These are phyloP conservation scores for Yamadazyma dushanensis DNA, from an alignment of 1,139 yeast genomes.

Conservation along the genomic window DNA sequence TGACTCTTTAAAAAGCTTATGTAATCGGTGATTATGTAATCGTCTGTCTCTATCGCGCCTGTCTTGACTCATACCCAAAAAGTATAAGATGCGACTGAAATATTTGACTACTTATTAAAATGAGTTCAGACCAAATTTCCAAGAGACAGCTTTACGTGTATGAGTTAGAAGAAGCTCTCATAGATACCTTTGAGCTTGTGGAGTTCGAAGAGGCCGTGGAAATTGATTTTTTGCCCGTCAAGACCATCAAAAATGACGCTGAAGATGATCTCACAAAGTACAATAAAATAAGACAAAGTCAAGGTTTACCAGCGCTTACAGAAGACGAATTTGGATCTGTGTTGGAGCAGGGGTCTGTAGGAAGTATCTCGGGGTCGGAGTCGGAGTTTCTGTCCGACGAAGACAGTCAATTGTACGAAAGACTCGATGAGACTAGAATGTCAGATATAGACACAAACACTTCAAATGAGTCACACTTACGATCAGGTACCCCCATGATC, in stretches of 20 bases:
- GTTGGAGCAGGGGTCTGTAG: slow-evolving; percentile 51
- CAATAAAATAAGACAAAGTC: slow-evolving; percentile 56
- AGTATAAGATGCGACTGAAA: too few species aligned
- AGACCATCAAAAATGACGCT: slow-evolving; percentile 1
- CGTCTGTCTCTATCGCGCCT: too few species aligned
- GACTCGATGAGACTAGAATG: slow-evolving; percentile 14
- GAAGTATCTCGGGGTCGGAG: slow-evolving; percentile 60
- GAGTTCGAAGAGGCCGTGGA: slow-evolving; percentile 48
- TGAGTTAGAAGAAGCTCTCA: slow-evolving; percentile 42
- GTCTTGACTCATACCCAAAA: too few species aligned
- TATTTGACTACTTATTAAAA: too few species aligned
- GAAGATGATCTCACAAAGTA: slow-evolving; percentile 57
- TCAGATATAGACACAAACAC: slow-evolving; percentile 7
- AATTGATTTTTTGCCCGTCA: slow-evolving; percentile 2
- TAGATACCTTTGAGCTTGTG: slow-evolving; percentile 52
- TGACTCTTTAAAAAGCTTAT: too few species aligned
- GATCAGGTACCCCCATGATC: slow-evolving; percentile 65
- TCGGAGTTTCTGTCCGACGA: slow-evolving; percentile 27
- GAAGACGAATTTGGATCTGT: slow-evolving; percentile 62
- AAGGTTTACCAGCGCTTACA: slow-evolving; percentile 46
- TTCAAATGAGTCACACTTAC: slow-evolving; percentile 34
- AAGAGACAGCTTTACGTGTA: slow-evolving; percentile 54
- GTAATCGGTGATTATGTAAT: too few species aligned
- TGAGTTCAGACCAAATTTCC: slow-evolving; percentile 3
- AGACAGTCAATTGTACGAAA: slow-evolving; percentile 20